Evolutionary conservation across 2,329 filamentous ascomycete genomes (phyloP), one percentile per base, ranked within the genome.

Genomic region (Nemania sp.): DNA sequence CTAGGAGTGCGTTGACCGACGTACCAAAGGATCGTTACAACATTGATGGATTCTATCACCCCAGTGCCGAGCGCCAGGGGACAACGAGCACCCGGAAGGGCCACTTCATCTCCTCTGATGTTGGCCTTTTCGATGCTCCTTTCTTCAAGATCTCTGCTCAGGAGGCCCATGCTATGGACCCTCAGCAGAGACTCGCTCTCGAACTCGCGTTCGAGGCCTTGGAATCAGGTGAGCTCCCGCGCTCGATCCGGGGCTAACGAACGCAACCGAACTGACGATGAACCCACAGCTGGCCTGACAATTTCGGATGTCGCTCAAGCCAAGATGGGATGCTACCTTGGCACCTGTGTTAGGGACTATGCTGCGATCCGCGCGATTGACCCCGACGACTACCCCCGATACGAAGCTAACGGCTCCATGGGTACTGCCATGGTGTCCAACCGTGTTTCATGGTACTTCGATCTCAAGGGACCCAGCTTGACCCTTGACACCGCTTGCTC

Each of bases 401-500:
- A 71, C 42, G 67, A 71, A 54, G 67, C 68, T 10, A 71, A 70
- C 29, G 68, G 68, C 32, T 69, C 67, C 25, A 71, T 69, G 66
- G 71, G 70, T 37, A 71, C 69, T 59, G 69, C 72, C 43, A 72
- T 76, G 59, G 62, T 76, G 35, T 71, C 74, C 0, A 77, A 77
- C 52, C 69, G 76, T 48, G 63, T 78, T 18, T 76, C 73, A 2
- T 77, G 75, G 65, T 74, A 71, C 59, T 77, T 75, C 53, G 71
- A 79, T 54, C 67, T 79, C 40, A 69, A 68, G 43, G 77, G 77
- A 7, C 73, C 77, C 2, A 75, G 73, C 55, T 68, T 79, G 61
- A 76, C 74, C n/a, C 63, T 80, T 35, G 77, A 80, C 49, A 79
- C 78, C 3, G 78, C 75, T 7, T 80, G 78, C 62, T 79, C 77